phyloP scores from a whole-genome alignment of 2,329 filamentous ascomycete genomes.

The Penicillium crustosum region DNA sequence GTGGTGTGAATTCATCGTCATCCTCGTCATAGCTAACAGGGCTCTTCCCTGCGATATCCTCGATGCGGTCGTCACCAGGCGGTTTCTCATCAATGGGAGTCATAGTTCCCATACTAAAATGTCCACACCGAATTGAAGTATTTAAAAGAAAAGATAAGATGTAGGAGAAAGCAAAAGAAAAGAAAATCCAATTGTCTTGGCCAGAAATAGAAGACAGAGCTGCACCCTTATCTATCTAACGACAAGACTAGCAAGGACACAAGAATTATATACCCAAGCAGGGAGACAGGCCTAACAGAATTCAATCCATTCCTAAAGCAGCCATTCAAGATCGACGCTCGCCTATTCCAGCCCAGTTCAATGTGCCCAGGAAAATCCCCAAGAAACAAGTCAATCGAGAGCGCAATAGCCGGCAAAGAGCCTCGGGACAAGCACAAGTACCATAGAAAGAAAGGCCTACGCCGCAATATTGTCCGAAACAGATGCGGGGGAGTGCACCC shows the following conservation, averaged over 20 bases:
- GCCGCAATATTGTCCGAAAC: conserved; percentile 1
- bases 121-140: not conserved
- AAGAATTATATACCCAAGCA: not conserved
- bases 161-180: not conserved
- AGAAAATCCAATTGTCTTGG: not conserved
- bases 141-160: not conserved
- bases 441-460: not conserved
- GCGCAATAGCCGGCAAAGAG: conserved; percentile 12
- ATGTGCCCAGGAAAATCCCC: not conserved
- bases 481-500: conserved; percentile 5
- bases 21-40: conserved; percentile 9
- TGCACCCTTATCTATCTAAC: not conserved
- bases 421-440: conserved; percentile 10
- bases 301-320: not conserved
- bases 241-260: not conserved
- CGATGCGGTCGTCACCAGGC: conserved; percentile 16
- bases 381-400: not conserved
- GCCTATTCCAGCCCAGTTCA: conserved; percentile 2
- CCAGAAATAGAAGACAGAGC: not conserved
- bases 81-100: conserved; percentile 18
- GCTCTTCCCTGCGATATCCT: conserved; percentile 14
- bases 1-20: conserved; percentile 24
- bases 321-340: conserved; percentile 1
- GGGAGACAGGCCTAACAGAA: not conserved
- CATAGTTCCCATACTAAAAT: not conserved